Evolutionary conservation across 345 rosid species (phyloP), one percentile per base, ranked within the genome.

Genomic region (Chamaenerion angustifolium): DNA sequence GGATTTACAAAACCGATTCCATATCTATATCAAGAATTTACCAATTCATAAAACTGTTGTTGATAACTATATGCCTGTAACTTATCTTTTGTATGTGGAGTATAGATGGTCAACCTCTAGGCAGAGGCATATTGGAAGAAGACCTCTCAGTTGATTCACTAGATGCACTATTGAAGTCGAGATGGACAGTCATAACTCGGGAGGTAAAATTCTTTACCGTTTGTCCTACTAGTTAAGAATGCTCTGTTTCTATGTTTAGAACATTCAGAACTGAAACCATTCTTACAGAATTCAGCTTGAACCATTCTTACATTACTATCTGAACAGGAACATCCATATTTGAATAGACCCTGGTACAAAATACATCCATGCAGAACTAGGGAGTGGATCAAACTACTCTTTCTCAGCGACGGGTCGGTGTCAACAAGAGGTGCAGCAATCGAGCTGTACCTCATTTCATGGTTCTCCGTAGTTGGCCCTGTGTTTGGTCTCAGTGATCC

Each of bases 361-460:
- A 66, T 90, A 62, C 98, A 90, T 70, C 98, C 98, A 0, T 90
- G 96, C 21, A 95, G 92, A 9, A 86, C 96, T 15, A 61, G 74
- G 19, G 94, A 90, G 58, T 83, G 92, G 85, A 75, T 83, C 68
- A 83, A 75, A 58, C 57, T 85, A 59, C 94, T 89, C 52, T 74
- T 77, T 49, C 69, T 50, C n/a, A 73, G 70, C 1, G 66, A 71
- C 19, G 52, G 54, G 47, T 55, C 60, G 15, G 11, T 12, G 40
- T 64, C 52, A 16, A 52, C 56, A 43, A 60, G 50, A 47, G 66
- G 60, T 16, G 61, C 43, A 16, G 47, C 60, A 8, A 5, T 70
- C 44, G 81, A 76, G 37, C 58, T 54, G 8, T 90, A 90, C 57
- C 58, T 90, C 12, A 67, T 76, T 8, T 78, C 98, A 18, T 90